Base-by-base conservation (phyloP, 176 grass and related monocot species). In the Musa troglodytarum region DNA sequence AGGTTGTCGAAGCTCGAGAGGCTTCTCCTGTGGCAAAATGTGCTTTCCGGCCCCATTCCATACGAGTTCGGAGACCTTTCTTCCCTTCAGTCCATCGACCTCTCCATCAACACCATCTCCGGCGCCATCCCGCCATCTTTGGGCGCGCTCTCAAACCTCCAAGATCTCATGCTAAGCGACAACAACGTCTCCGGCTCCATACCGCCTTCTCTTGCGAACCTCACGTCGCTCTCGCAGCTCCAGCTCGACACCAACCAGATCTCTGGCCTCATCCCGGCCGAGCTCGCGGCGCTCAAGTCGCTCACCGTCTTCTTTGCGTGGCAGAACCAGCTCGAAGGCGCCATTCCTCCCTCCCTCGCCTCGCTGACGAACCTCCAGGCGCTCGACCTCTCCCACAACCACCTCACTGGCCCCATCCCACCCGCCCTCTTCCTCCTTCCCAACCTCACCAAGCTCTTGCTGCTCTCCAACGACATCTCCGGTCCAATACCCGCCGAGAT, bases 201-300 rank as follows among this genome's bases (percentile, higher is more conserved):
- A 68, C 65, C 65, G 65, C 65, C 25, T 1, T 68, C 65, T 15
- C 14, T 34, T 34, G 23, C 28, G 28, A 89, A 88, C 75, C 86
- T 89, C 21, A 85, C 93, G 5, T 16, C 87, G 73, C 80, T 99
- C 0, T 80, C 76, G 6, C 95, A 99, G 85, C 90, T 99, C 2
- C 95, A 99, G 76, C 81, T 99, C 1, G 95, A 99, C 81, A 94
- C 95, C 53, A 99, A 99, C 81, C 84, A 91, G 50, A 91, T 98
- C 83, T 93, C 94, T 6, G 90, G 94, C 20, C 90, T 93, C 26
- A 76, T 98, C 68, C 90, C 95, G 13, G 17, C 95, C 1, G 84
- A 86, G 59, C 86, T 98, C 25, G 90, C 86, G 19, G 71, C 77
- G 43, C 81, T 98, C 2, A 6, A 84, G 49, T 58, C 15, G 1